Percentiles rank a stretch among this genome's conserved stretches.
These are phyloP conservation scores for Xylaria sp. DNA, from an alignment of 2,329 filamentous ascomycete species.

Conservation along the genomic window DNA sequence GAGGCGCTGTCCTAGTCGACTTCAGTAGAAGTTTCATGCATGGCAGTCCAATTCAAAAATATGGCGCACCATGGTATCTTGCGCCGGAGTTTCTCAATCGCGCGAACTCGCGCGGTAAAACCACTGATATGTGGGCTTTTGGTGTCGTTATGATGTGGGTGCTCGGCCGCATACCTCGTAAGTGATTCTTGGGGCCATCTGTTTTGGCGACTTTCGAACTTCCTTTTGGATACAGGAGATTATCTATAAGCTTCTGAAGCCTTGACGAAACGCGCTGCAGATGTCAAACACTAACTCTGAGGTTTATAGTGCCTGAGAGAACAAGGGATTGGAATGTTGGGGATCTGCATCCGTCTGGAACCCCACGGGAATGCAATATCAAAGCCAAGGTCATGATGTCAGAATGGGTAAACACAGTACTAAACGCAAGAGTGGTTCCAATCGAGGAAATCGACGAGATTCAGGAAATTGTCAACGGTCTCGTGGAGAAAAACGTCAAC, in stretches of 20 bases:
- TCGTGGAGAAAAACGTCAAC: not conserved
- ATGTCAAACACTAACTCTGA: too few species aligned
- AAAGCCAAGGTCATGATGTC: not conserved
- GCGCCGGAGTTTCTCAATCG: not conserved
- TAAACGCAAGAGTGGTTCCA: not conserved
- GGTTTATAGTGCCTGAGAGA: slow-evolving; percentile 7
- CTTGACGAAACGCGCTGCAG: too few species aligned
- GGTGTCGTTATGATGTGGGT: slow-evolving; percentile 23
- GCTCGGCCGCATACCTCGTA: slow-evolving; percentile 1
- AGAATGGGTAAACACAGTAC: not conserved
- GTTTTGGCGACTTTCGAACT: too few species aligned
- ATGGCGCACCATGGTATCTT: slow-evolving; percentile 12
- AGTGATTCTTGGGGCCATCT: too few species aligned
- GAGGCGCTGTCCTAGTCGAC: slow-evolving; percentile 6
- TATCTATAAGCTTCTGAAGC: too few species aligned
- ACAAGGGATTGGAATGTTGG: not conserved
- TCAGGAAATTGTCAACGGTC: not conserved
- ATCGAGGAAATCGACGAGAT: not conserved
- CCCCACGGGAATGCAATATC: not conserved
- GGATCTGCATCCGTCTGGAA: not conserved
- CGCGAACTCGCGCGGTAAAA: not conserved
- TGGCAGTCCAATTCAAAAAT: not conserved
- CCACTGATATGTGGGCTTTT: slow-evolving; percentile 24
- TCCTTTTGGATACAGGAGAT: too few species aligned
- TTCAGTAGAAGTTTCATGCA: slow-evolving; percentile 1